Evolutionary conservation across 2,329 filamentous ascomycete genomes (phyloP).

Genomic region (Ophiostoma sp.): DNA sequence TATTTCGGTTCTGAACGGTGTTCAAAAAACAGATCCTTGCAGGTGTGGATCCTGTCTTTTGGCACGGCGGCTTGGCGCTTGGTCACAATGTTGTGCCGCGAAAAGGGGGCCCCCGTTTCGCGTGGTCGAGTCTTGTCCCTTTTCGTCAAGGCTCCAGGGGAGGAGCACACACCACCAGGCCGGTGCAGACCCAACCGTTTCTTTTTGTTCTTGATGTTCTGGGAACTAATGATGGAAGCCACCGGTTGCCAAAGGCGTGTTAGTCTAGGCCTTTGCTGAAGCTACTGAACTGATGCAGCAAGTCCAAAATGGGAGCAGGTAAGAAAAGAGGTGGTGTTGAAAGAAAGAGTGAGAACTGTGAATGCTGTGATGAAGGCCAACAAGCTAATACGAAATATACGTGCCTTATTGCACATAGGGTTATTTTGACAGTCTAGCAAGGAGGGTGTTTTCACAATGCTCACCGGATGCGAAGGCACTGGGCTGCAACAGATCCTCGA

Average conservation of each 20-base stretch:
- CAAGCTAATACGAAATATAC: background rate
- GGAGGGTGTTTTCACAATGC: background rate
- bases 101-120: constrained; percentile 9
- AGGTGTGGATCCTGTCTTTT: background rate
- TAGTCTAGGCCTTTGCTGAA: background rate
- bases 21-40: background rate
- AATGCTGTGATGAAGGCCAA: background rate
- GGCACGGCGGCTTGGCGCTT: constrained; percentile 7
- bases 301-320: background rate
- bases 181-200: background rate
- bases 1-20: background rate
- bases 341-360: background rate
- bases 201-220: background rate
- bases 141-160: background rate
- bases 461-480: background rate
- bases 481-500: background rate
- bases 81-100: background rate
- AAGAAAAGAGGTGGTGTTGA: background rate
- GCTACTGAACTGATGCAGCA: too few species aligned
- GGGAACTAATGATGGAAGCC: background rate
- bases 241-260: background rate
- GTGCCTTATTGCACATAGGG: background rate
- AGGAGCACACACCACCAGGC: background rate
- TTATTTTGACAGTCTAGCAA: background rate
- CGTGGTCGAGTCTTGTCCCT: background rate